Evolutionary conservation across 768 basidiomycete genomes (phyloP).

Genomic region (Sarcomyxa edulis): DNA sequence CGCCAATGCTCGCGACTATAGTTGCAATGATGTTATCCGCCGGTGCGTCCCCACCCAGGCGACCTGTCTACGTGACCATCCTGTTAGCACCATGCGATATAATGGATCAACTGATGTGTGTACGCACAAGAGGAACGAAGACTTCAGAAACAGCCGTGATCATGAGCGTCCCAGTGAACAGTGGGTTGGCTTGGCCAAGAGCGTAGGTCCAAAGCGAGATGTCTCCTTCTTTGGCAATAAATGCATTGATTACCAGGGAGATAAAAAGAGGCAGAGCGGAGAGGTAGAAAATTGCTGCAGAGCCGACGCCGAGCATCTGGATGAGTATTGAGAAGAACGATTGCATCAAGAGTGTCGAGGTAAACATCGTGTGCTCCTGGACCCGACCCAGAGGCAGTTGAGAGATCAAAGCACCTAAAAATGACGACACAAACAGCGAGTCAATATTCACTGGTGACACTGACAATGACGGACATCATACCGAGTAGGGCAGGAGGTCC

Average conservation of each 20-base stretch:
- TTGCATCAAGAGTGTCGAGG: constrained; percentile 57
- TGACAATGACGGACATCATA: constrained; percentile 22
- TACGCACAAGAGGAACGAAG: constrained; percentile 79
- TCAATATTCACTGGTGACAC: background rate
- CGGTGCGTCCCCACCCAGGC: constrained; percentile 77
- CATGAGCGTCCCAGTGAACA: constrained; percentile 54
- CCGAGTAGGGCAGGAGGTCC: constrained; percentile 72
- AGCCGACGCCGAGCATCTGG: constrained; percentile 70
- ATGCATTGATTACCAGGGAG: constrained; percentile 48
- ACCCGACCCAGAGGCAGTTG: constrained; percentile 53
- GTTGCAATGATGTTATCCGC: constrained; percentile 86
- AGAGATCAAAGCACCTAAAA: constrained; percentile 55
- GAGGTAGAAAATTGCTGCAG: constrained; percentile 71
- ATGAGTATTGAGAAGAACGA: constrained; percentile 46
- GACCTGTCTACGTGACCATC: constrained; percentile 57
- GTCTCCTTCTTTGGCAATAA: constrained; percentile 22
- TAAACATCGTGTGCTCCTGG: constrained; percentile 58
- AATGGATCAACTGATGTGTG: background rate
- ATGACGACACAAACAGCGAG: background rate
- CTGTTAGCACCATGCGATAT: background rate
- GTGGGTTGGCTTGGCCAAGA: constrained; percentile 49
- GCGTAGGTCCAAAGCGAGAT: constrained; percentile 62
- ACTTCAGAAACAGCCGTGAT: constrained; percentile 67
- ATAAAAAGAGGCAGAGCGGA: constrained; percentile 50
- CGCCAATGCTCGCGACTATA: constrained; percentile 54